Conservation (phyloP, 495 filamentous ascomycete species). For the Neurospora intermedia region DNA sequence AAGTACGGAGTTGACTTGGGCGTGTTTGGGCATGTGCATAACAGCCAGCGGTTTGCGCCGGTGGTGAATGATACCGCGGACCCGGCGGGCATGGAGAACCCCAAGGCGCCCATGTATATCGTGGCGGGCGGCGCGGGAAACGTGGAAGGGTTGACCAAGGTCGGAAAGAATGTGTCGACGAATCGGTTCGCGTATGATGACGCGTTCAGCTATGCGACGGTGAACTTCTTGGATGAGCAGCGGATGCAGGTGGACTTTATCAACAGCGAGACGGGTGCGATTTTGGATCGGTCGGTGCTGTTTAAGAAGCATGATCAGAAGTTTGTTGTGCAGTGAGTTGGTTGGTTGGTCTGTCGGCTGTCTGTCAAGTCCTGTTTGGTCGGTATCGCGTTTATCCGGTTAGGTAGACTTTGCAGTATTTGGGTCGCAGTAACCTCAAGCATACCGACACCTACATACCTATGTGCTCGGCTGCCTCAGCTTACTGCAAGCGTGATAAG, state of each 20-base stretch:
- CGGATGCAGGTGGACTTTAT: slow-evolving; percentile 31
- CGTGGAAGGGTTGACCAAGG: slow-evolving; percentile 29
- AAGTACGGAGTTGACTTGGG: slow-evolving; percentile 51
- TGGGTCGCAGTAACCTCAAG: no score
- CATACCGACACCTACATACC: no score
- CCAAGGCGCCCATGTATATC: slow-evolving; percentile 47
- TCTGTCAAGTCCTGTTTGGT: background rate
- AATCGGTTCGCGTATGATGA: slow-evolving; percentile 47
- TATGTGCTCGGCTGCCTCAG: no score
- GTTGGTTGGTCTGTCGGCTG: background rate
- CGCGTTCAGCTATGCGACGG: slow-evolving; percentile 43
- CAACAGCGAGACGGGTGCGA: slow-evolving; percentile 35
- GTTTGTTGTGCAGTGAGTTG: slow-evolving; percentile 39
- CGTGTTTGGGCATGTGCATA: slow-evolving; percentile 53
- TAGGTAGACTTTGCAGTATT: no score
- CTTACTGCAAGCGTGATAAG: no score
- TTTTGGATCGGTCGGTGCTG: slow-evolving; percentile 41
- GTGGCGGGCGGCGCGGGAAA: slow-evolving; percentile 33
- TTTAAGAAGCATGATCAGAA: slow-evolving; percentile 38
- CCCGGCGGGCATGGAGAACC: slow-evolving; percentile 39
- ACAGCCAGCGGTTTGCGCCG: slow-evolving; percentile 18
- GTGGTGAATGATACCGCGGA: slow-evolving; percentile 31
- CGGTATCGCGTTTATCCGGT: no score
- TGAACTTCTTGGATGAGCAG: slow-evolving; percentile 23
- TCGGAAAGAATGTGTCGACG: slow-evolving; percentile 31